Percentiles rank a stretch among this genome's conserved stretches.
Conservation (phyloP, 176 grass and related monocot genomes). For the Elymus sibiricus region DNA sequence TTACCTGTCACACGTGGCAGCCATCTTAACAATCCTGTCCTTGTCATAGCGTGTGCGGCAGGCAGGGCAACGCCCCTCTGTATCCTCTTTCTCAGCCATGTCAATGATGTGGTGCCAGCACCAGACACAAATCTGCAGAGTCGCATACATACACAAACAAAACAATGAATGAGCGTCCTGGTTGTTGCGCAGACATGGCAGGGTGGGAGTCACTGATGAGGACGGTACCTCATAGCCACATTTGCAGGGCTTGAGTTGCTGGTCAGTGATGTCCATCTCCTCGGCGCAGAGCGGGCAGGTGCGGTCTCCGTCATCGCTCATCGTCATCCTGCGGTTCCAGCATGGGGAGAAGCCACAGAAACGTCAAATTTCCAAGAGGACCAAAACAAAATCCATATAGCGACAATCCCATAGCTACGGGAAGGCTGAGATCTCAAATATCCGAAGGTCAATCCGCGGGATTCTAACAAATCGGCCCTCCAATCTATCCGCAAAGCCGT, state of each 20-base stretch:
- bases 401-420: background rate
- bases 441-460: background rate
- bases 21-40: conserved; percentile 91
- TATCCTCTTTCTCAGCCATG: conserved; percentile 96
- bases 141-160: background rate
- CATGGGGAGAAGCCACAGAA: background rate
- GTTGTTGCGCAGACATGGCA: background rate
- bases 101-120: conserved; percentile 99
- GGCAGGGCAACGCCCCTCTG: conserved; percentile 86
- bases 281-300: conserved; percentile 95
- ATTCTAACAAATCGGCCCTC: conserved; percentile 3
- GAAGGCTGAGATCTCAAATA: conserved; percentile 22
- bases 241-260: conserved; percentile 95
- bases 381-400: background rate
- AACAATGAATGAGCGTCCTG: background rate
- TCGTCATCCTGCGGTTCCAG: conserved; percentile 54
- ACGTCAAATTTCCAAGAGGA: background rate
- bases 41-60: conserved; percentile 87
- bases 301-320: conserved; percentile 92
- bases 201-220: background rate
- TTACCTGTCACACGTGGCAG: conserved; percentile 78
- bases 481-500: background rate
- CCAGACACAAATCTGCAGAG: conserved; percentile 89
- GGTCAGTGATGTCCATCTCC: conserved; percentile 98
- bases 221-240: conserved; percentile 80